phyloP scores from a whole-genome alignment of 208 protist genomes.

The Acanthamoeba castellanii region DNA sequence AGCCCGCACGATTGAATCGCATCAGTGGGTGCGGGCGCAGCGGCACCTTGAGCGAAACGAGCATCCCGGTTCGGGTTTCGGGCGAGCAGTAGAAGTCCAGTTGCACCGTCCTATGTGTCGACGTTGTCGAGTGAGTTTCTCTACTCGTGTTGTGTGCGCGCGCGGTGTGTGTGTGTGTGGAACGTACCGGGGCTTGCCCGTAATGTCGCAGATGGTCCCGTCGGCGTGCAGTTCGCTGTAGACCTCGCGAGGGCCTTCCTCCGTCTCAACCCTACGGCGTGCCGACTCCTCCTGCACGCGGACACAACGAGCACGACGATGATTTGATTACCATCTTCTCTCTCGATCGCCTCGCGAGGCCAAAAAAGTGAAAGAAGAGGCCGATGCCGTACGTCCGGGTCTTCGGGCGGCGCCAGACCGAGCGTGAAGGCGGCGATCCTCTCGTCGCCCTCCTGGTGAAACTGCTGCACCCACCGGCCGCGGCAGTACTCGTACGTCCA shows the following conservation, averaged over 20 bases:
- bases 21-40: background rate
- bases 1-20: background rate
- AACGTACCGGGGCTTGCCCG: slow-evolving; percentile 18
- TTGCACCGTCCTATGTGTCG: background rate
- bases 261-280: background rate
- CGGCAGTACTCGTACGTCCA: slow-evolving; percentile 62
- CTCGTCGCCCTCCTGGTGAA: slow-evolving; percentile 15
- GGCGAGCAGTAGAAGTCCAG: background rate
- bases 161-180: background rate
- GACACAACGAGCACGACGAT: background rate
- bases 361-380: background rate
- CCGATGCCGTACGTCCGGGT: background rate
- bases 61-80: background rate
- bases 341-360: background rate
- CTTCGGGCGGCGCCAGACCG: background rate
- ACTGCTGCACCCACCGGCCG: slow-evolving; percentile 1
- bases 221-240: background rate
- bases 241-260: background rate
- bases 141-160: background rate
- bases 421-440: background rate
- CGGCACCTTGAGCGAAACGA: background rate
- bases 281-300: background rate
- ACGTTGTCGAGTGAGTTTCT: background rate
- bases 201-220: slow-evolving; percentile 41
- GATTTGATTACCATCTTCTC: background rate